phyloP scores from a whole-genome alignment of 164 flowering plant genomes.

The Magnolia sinica region DNA sequence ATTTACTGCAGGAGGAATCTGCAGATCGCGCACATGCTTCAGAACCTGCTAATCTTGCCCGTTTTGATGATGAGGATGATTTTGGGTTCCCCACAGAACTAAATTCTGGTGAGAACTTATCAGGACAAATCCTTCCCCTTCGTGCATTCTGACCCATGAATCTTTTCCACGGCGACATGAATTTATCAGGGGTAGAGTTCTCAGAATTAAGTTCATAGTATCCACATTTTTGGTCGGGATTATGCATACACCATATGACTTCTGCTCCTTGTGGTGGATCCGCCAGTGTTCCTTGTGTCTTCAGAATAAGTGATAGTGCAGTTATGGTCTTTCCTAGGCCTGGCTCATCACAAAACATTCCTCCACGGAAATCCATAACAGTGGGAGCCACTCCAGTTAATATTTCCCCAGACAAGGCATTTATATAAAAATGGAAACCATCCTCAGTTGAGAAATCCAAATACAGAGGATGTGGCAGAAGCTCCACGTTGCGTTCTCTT shows the following conservation, averaged over 20 bases:
- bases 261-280: slow-evolving; percentile 72
- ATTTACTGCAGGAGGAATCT: slow-evolving; percentile 23
- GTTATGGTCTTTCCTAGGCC: slow-evolving; percentile 96
- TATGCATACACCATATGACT: slow-evolving; percentile 64
- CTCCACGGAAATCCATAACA: slow-evolving; percentile 82
- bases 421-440: slow-evolving; percentile 62
- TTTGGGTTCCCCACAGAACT: slow-evolving; percentile 12
- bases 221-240: slow-evolving; percentile 65
- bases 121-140: slow-evolving; percentile 37
- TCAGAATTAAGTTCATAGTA: slow-evolving; percentile 67
- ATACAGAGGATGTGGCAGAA: slow-evolving; percentile 72
- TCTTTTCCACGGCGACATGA: slow-evolving; percentile 26
- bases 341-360: slow-evolving; percentile 99
- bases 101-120: slow-evolving; percentile 22
- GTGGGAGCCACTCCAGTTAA: slow-evolving; percentile 55
- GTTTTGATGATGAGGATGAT: slow-evolving; percentile 25
- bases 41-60: slow-evolving; percentile 23
- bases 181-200: slow-evolving; percentile 18
- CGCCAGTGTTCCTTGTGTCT: slow-evolving; percentile 83
- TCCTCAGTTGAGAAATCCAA: slow-evolving; percentile 59
- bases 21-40: slow-evolving; percentile 13
- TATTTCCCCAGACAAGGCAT: slow-evolving; percentile 73
- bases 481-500: slow-evolving; percentile 59
- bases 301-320: slow-evolving; percentile 83
- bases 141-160: slow-evolving; percentile 30